These are phyloP conservation scores for Cladosporium sp. DNA, from an alignment of 2,329 filamentous ascomycete species.

Conservation along the genomic window DNA sequence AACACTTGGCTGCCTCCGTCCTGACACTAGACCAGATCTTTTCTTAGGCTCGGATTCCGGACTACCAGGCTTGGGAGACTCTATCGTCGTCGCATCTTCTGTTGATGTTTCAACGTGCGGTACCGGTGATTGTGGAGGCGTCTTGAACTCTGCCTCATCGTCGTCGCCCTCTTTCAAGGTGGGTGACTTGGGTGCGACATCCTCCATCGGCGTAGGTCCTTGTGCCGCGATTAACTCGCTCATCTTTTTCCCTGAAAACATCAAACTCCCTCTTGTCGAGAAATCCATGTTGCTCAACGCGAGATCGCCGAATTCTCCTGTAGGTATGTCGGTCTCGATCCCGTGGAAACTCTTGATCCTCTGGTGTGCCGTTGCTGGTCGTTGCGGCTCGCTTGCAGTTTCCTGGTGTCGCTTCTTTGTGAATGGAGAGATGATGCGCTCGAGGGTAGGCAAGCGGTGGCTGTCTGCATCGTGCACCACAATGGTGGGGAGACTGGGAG, in stretches of 20 bases:
- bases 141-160: neutral
- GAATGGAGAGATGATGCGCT: slow-evolving; percentile 15
- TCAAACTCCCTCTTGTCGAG: slow-evolving; percentile 61
- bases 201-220: slow-evolving; percentile 21
- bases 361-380: slow-evolving; percentile 18
- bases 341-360: slow-evolving; percentile 45
- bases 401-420: slow-evolving; percentile 7
- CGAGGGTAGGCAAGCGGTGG: slow-evolving; percentile 5
- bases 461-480: slow-evolving; percentile 26
- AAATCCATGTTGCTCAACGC: slow-evolving; percentile 56
- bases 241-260: slow-evolving; percentile 55
- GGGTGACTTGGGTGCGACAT: neutral
- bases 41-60: neutral
- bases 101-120: neutral
- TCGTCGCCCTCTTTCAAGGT: neutral
- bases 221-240: slow-evolving; percentile 29
- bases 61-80: neutral
- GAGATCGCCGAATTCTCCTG: slow-evolving; percentile 54
- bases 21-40: slow-evolving; percentile 21
- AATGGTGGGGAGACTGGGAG: slow-evolving; percentile 42
- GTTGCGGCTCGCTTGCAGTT: neutral
- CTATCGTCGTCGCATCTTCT: neutral
- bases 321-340: slow-evolving; percentile 58
- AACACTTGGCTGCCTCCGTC: slow-evolving; percentile 36
- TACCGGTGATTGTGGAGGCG: slow-evolving; percentile 3